Conservation (phyloP, 495 filamentous ascomycete species). For the Aspergillus haitiensis region DNA sequence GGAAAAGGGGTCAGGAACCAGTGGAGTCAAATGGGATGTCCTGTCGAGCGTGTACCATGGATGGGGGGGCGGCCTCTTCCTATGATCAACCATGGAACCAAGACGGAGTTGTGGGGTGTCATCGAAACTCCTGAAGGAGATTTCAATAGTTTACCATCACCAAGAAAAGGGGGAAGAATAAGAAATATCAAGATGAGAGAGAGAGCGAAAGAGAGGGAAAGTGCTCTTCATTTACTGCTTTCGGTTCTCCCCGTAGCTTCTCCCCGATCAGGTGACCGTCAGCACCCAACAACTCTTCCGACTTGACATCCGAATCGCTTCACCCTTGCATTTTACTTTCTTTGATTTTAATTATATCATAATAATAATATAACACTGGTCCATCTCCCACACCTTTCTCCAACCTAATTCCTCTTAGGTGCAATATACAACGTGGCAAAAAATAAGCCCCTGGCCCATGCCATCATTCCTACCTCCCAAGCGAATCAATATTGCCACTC, state of each 20-base stretch:
- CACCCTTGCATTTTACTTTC: neutral
- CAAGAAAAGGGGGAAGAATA: neutral
- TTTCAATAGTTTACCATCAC: too few relatives aligned
- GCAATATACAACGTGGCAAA: constrained; percentile 1
- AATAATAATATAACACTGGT: neutral
- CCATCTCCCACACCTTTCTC: neutral
- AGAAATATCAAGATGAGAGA: neutral
- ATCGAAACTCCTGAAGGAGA: too few relatives aligned
- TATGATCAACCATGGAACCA: neutral
- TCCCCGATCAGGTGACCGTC: constrained; percentile 1
- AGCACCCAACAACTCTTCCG: too few relatives aligned
- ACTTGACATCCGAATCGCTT: neutral
- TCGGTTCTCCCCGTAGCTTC: neutral
- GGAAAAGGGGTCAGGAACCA: neutral
- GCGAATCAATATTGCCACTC: too few relatives aligned
- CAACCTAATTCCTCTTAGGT: neutral
- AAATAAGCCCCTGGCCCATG: neutral
- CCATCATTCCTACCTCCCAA: neutral
- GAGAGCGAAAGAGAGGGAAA: neutral
- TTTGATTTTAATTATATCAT: neutral
- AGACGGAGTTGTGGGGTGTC: neutral
- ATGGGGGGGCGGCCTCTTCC: neutral
- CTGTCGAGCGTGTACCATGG: neutral
- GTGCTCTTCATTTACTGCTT: neutral
- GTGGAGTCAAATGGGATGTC: neutral